Conservation (phyloP, 2,329 filamentous ascomycete genomes). For the Lachnellula cervina region DNA sequence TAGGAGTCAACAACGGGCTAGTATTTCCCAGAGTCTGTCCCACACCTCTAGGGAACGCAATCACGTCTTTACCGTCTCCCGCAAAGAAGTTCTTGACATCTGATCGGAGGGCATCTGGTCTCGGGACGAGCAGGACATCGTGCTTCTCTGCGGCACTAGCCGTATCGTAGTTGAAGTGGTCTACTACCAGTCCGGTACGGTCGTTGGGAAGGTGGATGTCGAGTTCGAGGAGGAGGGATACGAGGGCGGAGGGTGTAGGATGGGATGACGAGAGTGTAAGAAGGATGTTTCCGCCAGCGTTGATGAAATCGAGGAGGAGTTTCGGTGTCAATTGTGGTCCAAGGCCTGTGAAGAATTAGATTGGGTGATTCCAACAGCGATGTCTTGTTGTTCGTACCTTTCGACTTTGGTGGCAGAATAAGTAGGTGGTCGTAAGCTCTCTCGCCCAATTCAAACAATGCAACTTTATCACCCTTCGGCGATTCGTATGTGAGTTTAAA, state of each 20-base stretch:
- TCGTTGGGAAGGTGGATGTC: constrained; percentile 85
- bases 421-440: constrained; percentile 87
- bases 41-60: constrained; percentile 78
- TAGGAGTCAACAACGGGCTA: constrained; percentile 70
- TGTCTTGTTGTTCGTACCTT: constrained; percentile 53
- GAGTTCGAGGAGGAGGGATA: constrained; percentile 77
- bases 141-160: constrained; percentile 74
- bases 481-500: constrained; percentile 78
- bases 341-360: constrained; percentile 52
- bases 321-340: constrained; percentile 85
- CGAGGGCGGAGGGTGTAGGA: constrained; percentile 66
- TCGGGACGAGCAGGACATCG: constrained; percentile 77
- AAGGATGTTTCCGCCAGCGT: constrained; percentile 86
- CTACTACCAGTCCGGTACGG: constrained; percentile 78
- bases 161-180: constrained; percentile 92
- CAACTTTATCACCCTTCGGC: constrained; percentile 71
- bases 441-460: constrained; percentile 81
- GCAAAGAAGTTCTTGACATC: constrained; percentile 76
- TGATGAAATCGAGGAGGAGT: constrained; percentile 83
- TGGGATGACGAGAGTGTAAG: constrained; percentile 72
- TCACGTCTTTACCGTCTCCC: constrained; percentile 49
- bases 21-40: constrained; percentile 76
- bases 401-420: constrained; percentile 82
- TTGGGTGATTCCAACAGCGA: background rate
- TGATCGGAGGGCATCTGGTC: constrained; percentile 58